These are phyloP conservation scores for Pisolithus orientalis DNA, from an alignment of 768 basidiomycete genomes.

Conservation along the genomic window DNA sequence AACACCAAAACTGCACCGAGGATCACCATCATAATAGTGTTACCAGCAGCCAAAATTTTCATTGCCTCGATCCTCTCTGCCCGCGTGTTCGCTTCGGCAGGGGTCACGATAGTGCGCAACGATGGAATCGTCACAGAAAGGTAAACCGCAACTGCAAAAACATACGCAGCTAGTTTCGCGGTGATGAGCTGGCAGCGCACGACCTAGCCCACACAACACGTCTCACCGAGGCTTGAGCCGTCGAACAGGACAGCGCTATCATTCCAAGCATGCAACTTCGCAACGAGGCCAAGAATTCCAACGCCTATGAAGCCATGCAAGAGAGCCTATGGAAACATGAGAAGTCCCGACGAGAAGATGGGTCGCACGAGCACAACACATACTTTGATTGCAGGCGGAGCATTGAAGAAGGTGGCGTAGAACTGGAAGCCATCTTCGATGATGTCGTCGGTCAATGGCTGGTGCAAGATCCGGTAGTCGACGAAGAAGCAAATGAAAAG, in stretches of 20 bases:
- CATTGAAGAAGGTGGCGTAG: slow-evolving; percentile 89
- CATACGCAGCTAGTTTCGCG: slow-evolving; percentile 52
- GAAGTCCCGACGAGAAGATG: not conserved
- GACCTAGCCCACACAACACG: slow-evolving; percentile 5
- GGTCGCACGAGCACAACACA: slow-evolving; percentile 19
- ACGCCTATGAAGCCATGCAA: slow-evolving; percentile 81
- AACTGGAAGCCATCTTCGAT: slow-evolving; percentile 79
- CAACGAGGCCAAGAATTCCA: slow-evolving; percentile 65
- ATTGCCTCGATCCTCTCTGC: slow-evolving; percentile 73
- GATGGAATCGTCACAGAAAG: slow-evolving; percentile 74
- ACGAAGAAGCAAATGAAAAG: slow-evolving; percentile 82
- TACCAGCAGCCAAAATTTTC: slow-evolving; percentile 77
- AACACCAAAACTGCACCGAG: slow-evolving; percentile 60
- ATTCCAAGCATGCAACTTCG: slow-evolving; percentile 82
- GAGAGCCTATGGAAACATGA: slow-evolving; percentile 49
- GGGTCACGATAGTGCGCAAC: slow-evolving; percentile 68
- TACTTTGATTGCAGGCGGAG: slow-evolving; percentile 92
- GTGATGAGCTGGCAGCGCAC: slow-evolving; percentile 8
- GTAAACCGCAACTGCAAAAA: slow-evolving; percentile 77
- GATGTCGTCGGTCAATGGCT: slow-evolving; percentile 54
- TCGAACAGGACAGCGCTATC: slow-evolving; percentile 96
- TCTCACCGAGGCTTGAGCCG: slow-evolving; percentile 76
- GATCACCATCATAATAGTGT: slow-evolving; percentile 71
- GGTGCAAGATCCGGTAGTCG: slow-evolving; percentile 81
- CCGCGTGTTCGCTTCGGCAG: slow-evolving; percentile 48